Base-by-base conservation (phyloP, 2,329 filamentous ascomycete species). In the Calonectria naviculata region DNA sequence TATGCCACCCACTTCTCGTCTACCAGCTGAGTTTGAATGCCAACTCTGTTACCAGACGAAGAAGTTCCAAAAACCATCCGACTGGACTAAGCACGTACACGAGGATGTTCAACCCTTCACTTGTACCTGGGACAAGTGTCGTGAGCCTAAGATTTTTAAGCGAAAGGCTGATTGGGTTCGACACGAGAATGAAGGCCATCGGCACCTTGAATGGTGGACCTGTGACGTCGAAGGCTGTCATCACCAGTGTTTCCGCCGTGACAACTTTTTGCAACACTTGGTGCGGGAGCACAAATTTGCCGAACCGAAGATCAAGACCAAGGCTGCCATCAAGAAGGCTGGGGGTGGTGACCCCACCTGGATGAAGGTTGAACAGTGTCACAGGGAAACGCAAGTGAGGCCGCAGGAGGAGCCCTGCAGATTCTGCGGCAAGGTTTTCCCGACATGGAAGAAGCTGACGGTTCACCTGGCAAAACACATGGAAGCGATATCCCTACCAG, bases 61-160 rank as follows among this genome's bases (percentile, higher is more conserved):
- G 86, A 94, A 92, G 78, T 95, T 97, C 77, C 90, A 92, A 77
- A 98, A 98, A 82, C 95, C 95, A 19, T 98, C 95, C 0, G 95
- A 98, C 82, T 98, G 95, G 95, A 97, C 95, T 1, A 98, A 98
- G 81, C 95, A 98, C 79, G 94, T 98, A 1, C 94, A 97, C 77
- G 95, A 98, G 83, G 95, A 98, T 80, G 91, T 98, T 1, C 94
- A 97, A 80, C 95, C 95, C 0, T 98, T 98, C 76, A 97, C 94
- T 4, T 98, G 95, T 83, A 98, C 95, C 0, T 98, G 96, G 85
- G 91, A 93, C 2, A 88, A 91, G 62, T 98, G 95, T 80, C 89
- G 90, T 10, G 95, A 97, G 58, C 92, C 94, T 21, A 97, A 97
- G 83, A 95, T 94, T 41, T 98, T 98, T 87, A 98, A 98, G 84